A percentile compares a stretch with the other conserved stretches of the same genome.
Evolutionary conservation across 768 basidiomycete species (phyloP).

Genomic region (Tylopilus sp.): DNA sequence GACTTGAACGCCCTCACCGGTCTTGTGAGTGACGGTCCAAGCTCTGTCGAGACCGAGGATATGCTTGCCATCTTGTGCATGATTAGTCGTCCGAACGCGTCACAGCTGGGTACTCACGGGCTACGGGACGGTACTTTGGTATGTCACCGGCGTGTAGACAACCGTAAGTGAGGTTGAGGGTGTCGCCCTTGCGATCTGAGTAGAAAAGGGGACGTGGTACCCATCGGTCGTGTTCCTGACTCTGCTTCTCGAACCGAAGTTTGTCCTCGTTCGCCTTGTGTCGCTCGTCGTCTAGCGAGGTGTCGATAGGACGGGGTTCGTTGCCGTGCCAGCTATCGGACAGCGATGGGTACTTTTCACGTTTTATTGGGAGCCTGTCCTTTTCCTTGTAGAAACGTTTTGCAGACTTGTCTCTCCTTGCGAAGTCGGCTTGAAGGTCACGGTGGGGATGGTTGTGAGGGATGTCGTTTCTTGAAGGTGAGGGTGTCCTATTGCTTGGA

Average conservation of each 20-base stretch:
- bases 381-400: slow-evolving; percentile 27
- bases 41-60: slow-evolving; percentile 59
- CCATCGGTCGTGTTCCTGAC: slow-evolving; percentile 21
- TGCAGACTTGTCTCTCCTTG: slow-evolving; percentile 18
- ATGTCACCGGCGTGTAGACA: slow-evolving; percentile 57
- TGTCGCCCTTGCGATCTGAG: slow-evolving; percentile 66
- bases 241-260: slow-evolving; percentile 19
- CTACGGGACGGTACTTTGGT: slow-evolving; percentile 60
- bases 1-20: slow-evolving; percentile 63
- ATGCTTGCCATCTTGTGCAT: slow-evolving; percentile 42
- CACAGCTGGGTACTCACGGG: slow-evolving; percentile 41
- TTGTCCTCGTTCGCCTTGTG: slow-evolving; percentile 35
- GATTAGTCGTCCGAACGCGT: slow-evolving; percentile 43
- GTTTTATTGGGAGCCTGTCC: slow-evolving; percentile 28
- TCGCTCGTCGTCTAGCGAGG: slow-evolving; percentile 29
- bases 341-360: slow-evolving; percentile 29
- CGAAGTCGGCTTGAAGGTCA: slow-evolving; percentile 12
- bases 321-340: slow-evolving; percentile 24
- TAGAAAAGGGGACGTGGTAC: slow-evolving; percentile 43
- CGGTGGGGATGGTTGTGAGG: slow-evolving; percentile 10
- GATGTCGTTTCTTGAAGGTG: slow-evolving; percentile 16
- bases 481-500: slow-evolving; percentile 30
- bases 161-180: slow-evolving; percentile 65
- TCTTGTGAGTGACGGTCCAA: slow-evolving; percentile 48
- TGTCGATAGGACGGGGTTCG: slow-evolving; percentile 11